These are phyloP conservation scores for Pythium dissotocum DNA, from an alignment of 352 stramenopile genomes.

Conservation along the genomic window DNA sequence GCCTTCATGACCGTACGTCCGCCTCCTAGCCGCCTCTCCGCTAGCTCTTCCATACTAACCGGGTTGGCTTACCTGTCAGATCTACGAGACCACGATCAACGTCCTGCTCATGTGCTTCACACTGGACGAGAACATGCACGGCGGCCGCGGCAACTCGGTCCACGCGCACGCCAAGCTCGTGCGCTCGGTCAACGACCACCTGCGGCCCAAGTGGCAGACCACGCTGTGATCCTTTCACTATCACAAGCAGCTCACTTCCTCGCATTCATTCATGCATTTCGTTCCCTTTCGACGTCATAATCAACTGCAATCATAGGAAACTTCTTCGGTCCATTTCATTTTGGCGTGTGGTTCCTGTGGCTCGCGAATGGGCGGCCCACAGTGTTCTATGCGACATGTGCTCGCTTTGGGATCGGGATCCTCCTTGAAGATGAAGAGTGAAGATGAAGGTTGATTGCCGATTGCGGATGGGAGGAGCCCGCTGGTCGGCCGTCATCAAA, in stretches of 20 bases:
- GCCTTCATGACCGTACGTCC: conserved; percentile 76
- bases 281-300: no score
- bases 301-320: background rate
- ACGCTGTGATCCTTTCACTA: conserved; percentile 34
- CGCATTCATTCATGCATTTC: background rate
- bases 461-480: background rate
- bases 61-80: conserved; percentile 34
- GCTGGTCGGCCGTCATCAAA: background rate
- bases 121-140: conserved; percentile 82
- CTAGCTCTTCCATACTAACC: background rate
- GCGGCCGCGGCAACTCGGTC: conserved; percentile 64
- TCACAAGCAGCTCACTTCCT: background rate
- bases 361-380: background rate
- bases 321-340: background rate
- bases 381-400: background rate
- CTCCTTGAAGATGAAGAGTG: conserved; percentile 2
- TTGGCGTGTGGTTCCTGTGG: background rate
- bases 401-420: background rate
- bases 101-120: conserved; percentile 87
- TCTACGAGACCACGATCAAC: conserved; percentile 87
- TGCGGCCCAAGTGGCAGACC: conserved; percentile 85
- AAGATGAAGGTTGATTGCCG: background rate
- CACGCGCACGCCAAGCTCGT: conserved; percentile 66
- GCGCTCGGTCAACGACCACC: conserved; percentile 78
- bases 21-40: background rate